Evolutionary conservation across 495 filamentous ascomycete species (phyloP).

Genomic region (Neurospora discreta): DNA sequence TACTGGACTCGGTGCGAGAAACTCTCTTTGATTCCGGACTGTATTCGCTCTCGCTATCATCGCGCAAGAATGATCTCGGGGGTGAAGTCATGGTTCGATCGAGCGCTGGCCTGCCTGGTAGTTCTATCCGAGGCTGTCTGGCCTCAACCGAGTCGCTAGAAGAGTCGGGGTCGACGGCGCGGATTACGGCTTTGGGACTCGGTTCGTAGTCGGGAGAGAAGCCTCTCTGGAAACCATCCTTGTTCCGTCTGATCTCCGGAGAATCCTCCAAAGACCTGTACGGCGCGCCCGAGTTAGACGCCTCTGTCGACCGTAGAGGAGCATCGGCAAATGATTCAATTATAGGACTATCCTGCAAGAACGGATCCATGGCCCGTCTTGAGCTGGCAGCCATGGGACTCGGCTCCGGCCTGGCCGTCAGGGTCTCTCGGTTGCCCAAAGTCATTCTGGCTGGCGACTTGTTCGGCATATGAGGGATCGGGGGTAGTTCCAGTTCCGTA

Average conservation of each 20-base stretch:
- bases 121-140: constrained; percentile 3
- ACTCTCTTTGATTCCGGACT: constrained; percentile 16
- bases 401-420: constrained; percentile 19
- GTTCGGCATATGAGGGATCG: constrained; percentile 22
- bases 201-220: constrained; percentile 60
- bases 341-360: constrained; percentile 37
- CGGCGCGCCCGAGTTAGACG: neutral
- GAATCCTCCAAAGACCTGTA: neutral
- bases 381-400: constrained; percentile 78
- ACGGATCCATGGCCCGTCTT: constrained; percentile 83
- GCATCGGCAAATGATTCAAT: constrained; percentile 10
- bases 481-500: constrained; percentile 37
- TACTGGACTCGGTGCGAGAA: constrained; percentile 4
- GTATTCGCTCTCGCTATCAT: constrained; percentile 28
- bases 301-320: constrained; percentile 6
- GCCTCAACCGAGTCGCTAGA: constrained; percentile 3
- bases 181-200: constrained; percentile 46
- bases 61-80: constrained; percentile 25
- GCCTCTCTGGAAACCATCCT: constrained; percentile 22
- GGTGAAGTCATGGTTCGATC: constrained; percentile 9
- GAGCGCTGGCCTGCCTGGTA: constrained; percentile 10
- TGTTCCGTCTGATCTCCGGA: neutral
- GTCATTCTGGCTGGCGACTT: constrained; percentile 21
- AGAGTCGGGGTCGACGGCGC: constrained; percentile 34
- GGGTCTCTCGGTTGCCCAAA: constrained; percentile 11